These are phyloP conservation scores for Cadophora sp. DNA, from an alignment of 2,329 filamentous ascomycete species.

Conservation along the genomic window DNA sequence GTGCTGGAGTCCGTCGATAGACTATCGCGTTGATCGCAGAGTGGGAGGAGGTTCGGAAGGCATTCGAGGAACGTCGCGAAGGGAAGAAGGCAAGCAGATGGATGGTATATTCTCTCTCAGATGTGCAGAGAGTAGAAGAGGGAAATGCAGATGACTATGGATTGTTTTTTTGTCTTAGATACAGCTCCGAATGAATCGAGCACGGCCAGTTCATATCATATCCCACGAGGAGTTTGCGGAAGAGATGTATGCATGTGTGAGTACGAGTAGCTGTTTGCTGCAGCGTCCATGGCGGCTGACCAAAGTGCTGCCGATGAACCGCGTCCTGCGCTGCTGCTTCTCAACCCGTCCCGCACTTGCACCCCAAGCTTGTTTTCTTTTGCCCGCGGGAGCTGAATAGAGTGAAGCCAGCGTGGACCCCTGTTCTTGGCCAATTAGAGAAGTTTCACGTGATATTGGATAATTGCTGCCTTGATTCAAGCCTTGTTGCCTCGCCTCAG, in stretches of 20 bases:
- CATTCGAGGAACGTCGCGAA: constrained; percentile 23
- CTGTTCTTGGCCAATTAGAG: constrained; percentile 5
- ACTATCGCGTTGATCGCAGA: constrained; percentile 19
- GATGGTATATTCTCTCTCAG: neutral
- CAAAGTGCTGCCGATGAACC: constrained; percentile 4
- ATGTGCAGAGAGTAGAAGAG: neutral
- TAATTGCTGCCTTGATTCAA: constrained; percentile 1
- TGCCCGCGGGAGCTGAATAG: constrained; percentile 1
- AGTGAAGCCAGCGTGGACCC: neutral
- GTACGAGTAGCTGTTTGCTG: neutral
- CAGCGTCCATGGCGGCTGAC: constrained; percentile 12
- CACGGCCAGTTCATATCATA: neutral
- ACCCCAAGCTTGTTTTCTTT: constrained; percentile 12
- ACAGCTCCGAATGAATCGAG: neutral
- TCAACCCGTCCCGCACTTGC: too few species aligned
- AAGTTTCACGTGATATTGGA: neutral
- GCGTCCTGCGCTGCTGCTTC: neutral
- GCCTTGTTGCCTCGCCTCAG: constrained; percentile 14
- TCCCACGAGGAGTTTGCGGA: constrained; percentile 12
- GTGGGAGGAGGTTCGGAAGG: constrained; percentile 18
- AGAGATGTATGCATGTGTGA: neutral
- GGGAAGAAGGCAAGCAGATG: neutral
- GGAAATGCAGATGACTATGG: neutral
- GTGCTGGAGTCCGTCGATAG: constrained; percentile 11
- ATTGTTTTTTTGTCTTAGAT: neutral